A percentile compares a stretch with the other conserved stretches of the same genome.
These are phyloP conservation scores for Talaromyces borbonicus DNA, from an alignment of 495 filamentous ascomycete species.

Conservation along the genomic window DNA sequence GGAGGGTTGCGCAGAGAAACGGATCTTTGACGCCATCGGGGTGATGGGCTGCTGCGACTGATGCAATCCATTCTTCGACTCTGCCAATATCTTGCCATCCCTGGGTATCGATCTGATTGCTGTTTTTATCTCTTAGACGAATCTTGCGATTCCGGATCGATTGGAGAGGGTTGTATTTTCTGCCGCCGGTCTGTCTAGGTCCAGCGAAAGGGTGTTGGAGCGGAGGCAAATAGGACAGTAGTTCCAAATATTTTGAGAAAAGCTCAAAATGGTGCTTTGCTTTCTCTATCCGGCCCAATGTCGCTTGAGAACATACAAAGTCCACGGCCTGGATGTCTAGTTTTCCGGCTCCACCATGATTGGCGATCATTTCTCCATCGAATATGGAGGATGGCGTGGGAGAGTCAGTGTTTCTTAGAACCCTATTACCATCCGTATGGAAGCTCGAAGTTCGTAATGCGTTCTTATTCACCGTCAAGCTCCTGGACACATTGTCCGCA, in stretches of 20 bases:
- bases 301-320: slow-evolving; percentile 60
- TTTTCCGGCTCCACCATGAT: not conserved
- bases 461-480: not conserved
- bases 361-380: not conserved
- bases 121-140: slow-evolving; percentile 58
- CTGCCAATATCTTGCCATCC: slow-evolving; percentile 63
- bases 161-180: slow-evolving; percentile 79
- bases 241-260: slow-evolving; percentile 65
- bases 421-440: not conserved
- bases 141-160: slow-evolving; percentile 77
- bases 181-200: slow-evolving; percentile 30
- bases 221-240: slow-evolving; percentile 66
- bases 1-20: slow-evolving; percentile 44
- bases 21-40: slow-evolving; percentile 28
- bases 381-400: not conserved
- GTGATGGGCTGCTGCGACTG: slow-evolving; percentile 43
- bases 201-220: slow-evolving; percentile 22
- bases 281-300: slow-evolving; percentile 65
- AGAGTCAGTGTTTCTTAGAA: not conserved
- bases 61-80: slow-evolving; percentile 67
- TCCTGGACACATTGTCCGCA: slow-evolving; percentile 1
- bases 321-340: not conserved
- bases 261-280: slow-evolving; percentile 72
- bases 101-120: slow-evolving; percentile 59
- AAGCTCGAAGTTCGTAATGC: slow-evolving; percentile 4